Evolutionary conservation across 2,329 filamentous ascomycete genomes (phyloP), one percentile per base, ranked within the genome.

Genomic region (Ascochyta rabiei): DNA sequence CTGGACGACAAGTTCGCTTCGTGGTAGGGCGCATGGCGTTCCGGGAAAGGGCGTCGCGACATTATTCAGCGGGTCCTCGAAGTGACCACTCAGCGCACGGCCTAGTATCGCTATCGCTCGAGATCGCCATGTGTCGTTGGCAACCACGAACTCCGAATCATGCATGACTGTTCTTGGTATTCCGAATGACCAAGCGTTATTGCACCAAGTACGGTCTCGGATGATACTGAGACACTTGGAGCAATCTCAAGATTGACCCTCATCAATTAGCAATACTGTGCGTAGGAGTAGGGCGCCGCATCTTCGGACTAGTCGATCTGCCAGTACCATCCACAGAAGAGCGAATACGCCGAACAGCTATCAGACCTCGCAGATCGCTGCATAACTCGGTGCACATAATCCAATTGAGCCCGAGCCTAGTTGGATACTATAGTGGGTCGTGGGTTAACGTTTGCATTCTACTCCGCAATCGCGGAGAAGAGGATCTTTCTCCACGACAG

Each of bases 21-120:
- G 42, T 63, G 62, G 61, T 63, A 64, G 61, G 59, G 62, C 61
- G 63, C 28, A 39, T 18, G 41, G 33, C 39, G n/a, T 24, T 42
- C 16, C 21, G 30, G 16, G 24, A 56, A 64, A 67, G 58, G 62
- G 64, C 60, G 61, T 52, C 19, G 39, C 24, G 24, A 34, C 45
- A 63, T 61, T 61, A 45, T 40, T 59, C 58, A 64, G 56, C 47
- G 23, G 7, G 53, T 35, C 42, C 24, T 42, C 33, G 1, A 39
- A 56, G 28, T 50, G 49, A 48, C 61, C 63, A 65, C 33, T 67
- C 51, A 62, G 35, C 18, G 37, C 31, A 19, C 28, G 40, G 39
- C 31, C 53, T 55, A 51, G 38, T 49, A 46, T 61, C 58, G 61
- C 52, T 21, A 46, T 44, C 48, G 45, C 48, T 42, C 56, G 31